A percentile compares a stretch with the other conserved stretches of the same genome.
These are phyloP conservation scores for Globisporangium alternatum DNA, from an alignment of 352 stramenopile species.

Conservation along the genomic window DNA sequence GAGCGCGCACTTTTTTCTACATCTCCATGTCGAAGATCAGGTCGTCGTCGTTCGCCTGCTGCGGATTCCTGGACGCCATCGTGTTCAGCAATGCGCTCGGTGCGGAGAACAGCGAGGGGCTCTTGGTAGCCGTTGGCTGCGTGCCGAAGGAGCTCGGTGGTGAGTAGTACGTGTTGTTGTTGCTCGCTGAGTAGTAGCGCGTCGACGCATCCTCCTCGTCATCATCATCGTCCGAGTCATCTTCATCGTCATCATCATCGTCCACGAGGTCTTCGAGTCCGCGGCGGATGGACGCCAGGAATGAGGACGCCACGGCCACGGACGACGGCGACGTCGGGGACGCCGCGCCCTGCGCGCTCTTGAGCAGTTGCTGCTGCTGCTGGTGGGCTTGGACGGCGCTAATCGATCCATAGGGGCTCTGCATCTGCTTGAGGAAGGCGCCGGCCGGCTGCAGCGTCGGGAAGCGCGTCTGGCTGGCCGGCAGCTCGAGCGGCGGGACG, in stretches of 20 bases:
- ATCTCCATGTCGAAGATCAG: slow-evolving; percentile 27
- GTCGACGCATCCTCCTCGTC: slow-evolving; percentile 3
- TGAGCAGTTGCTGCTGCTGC: slow-evolving; percentile 3
- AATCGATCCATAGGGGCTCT: slow-evolving; percentile 1
- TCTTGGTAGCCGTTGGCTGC: not conserved
- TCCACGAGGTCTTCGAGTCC: slow-evolving; percentile 22
- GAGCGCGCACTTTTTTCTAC: slow-evolving; percentile 1
- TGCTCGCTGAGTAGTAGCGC: slow-evolving; percentile 19
- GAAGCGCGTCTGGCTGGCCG: slow-evolving; percentile 9
- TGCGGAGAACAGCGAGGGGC: not conserved
- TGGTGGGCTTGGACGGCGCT: not conserved
- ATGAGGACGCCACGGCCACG: slow-evolving; percentile 15
- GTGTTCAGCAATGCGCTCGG: not conserved
- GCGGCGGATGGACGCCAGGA: slow-evolving; percentile 19
- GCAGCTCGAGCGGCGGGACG: slow-evolving; percentile 15
- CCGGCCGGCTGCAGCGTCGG: slow-evolving; percentile 19
- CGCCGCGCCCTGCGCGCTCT: not conserved
- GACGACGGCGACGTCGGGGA: slow-evolving; percentile 17
- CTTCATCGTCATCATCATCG: slow-evolving; percentile 7
- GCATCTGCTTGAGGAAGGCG: slow-evolving; percentile 20
- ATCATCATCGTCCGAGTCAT: slow-evolving; percentile 15
- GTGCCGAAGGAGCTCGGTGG: slow-evolving; percentile 12
- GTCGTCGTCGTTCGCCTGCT: slow-evolving; percentile 12
- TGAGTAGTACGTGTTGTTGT: slow-evolving; percentile 20
- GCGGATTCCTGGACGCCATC: not conserved